Base-by-base conservation (phyloP, 2,329 filamentous ascomycete genomes). In the Aspergillus sp. region DNA sequence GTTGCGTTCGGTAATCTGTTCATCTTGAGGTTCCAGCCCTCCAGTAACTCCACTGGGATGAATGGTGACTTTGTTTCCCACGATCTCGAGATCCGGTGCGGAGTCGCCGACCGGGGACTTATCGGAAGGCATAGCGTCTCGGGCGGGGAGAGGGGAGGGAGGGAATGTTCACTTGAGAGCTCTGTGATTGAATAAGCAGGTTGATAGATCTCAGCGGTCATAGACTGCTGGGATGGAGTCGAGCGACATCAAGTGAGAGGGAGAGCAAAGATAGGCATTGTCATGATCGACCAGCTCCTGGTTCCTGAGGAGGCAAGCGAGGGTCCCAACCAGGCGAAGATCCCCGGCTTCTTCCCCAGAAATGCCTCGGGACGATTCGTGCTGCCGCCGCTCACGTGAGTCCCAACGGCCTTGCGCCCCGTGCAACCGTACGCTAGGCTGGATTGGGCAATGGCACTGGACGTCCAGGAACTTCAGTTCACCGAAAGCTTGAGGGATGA, bases 41-140 rank as follows among this genome's bases (percentile, higher is more conserved):
- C 73, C 75, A 6, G 76, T 78, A 60, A 78, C 90, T 61, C 88
- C 89, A 66, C 87, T 87, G 8, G 90, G 90, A 71, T 91, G 89
- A 41, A 93, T 84, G 1, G 88, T 91, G 67, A 92, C 86, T 69
- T 88, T 81, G 71, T 90, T 86, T 64, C 89, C 89, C 8, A 91
- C 80, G 66, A 93, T 91, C 74, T 91, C 88, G 56, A 93, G 81
- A 74, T 92, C 89, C n/a, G 89, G 89, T 54, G 89, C 87, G 51
- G 86, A 86, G 25, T 72, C 69, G 53, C 72, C 68, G 49, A 69
- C 64, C n/a, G 70, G 59, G 15, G 67, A 55, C 48, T 76, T 71
- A 61, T 71, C 70, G 50, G 71, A 64, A 50, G 74, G 60, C 75
- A 77, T 75, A 49, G 54, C 23, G 39, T 57, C 51, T 38, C 11